Conservation (phyloP, 2,329 filamentous ascomycete genomes). For the Pseudogymnoascus sp. region DNA sequence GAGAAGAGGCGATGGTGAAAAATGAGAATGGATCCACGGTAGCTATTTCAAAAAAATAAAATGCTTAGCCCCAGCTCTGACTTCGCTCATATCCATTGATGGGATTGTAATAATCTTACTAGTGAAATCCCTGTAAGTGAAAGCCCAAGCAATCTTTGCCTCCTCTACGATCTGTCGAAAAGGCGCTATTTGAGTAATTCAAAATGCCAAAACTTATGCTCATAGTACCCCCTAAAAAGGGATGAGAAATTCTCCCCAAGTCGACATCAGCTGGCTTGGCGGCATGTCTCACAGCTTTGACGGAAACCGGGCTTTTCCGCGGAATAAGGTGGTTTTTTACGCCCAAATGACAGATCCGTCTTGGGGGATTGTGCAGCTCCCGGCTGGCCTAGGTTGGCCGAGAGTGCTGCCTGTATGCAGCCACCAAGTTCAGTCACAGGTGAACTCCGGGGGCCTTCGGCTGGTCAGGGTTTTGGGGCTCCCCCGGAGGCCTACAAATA, state of each 20-base stretch:
- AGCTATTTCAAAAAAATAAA: background rate
- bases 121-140: background rate
- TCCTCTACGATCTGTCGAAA: background rate
- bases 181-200: background rate
- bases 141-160: background rate
- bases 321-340: no score
- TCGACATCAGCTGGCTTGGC: background rate
- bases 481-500: no score
- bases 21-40: background rate
- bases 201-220: constrained; percentile 20
- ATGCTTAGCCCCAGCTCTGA: background rate
- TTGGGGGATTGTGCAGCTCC: no score
- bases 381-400: no score
- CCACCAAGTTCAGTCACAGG: no score
- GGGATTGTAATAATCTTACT: background rate
- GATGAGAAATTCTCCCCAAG: background rate
- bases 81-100: background rate
- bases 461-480: no score
- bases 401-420: no score
- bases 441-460: no score
- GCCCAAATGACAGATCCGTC: no score
- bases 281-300: no score
- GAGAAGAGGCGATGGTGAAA: background rate
- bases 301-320: no score
- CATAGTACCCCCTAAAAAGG: constrained; percentile 12